These are phyloP conservation scores for Ophiostoma himal-ulmi DNA, from an alignment of 2,329 filamentous ascomycete genomes.

Conservation along the genomic window DNA sequence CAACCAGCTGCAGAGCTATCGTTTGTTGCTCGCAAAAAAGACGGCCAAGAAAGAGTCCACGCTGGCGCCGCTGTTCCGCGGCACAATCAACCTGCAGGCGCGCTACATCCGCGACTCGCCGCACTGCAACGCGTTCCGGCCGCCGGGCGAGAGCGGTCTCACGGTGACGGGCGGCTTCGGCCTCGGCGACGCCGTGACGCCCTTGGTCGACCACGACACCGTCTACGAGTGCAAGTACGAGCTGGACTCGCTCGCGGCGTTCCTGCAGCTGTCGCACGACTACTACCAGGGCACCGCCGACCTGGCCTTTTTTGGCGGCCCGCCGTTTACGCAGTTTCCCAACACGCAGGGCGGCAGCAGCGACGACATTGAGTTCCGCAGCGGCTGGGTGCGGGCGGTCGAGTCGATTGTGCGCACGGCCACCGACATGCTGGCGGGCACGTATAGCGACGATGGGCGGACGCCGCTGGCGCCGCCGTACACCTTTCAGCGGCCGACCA, in stretches of 20 bases:
- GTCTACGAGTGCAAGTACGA: slow-evolving; percentile 86
- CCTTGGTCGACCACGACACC: slow-evolving; percentile 52
- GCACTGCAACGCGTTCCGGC: slow-evolving; percentile 80
- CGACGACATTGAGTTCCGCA: slow-evolving; percentile 57
- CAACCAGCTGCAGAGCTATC: slow-evolving; percentile 61
- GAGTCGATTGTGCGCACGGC: slow-evolving; percentile 58
- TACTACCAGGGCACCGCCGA: slow-evolving; percentile 65
- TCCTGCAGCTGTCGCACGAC: slow-evolving; percentile 64
- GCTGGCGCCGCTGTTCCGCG: slow-evolving; percentile 57
- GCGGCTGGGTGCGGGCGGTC: slow-evolving; percentile 59
- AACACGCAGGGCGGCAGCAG: slow-evolving; percentile 28
- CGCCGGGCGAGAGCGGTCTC: slow-evolving; percentile 55
- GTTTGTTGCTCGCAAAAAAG: slow-evolving; percentile 44
- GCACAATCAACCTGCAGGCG: slow-evolving; percentile 59
- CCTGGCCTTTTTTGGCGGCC: slow-evolving; percentile 57
- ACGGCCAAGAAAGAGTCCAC: not conserved
- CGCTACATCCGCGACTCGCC: slow-evolving; percentile 58
- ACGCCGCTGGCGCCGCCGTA: slow-evolving; percentile 52
- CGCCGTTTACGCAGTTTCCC: not conserved
- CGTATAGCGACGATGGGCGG: slow-evolving; percentile 52
- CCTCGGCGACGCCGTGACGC: slow-evolving; percentile 26
- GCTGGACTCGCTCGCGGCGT: slow-evolving; percentile 72
- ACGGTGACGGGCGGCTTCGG: slow-evolving; percentile 31
- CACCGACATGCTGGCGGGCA: slow-evolving; percentile 58
- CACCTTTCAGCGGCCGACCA: slow-evolving; percentile 63